Conservation (phyloP, 208 protist species). For the Jaenimonas drosophilae region DNA sequence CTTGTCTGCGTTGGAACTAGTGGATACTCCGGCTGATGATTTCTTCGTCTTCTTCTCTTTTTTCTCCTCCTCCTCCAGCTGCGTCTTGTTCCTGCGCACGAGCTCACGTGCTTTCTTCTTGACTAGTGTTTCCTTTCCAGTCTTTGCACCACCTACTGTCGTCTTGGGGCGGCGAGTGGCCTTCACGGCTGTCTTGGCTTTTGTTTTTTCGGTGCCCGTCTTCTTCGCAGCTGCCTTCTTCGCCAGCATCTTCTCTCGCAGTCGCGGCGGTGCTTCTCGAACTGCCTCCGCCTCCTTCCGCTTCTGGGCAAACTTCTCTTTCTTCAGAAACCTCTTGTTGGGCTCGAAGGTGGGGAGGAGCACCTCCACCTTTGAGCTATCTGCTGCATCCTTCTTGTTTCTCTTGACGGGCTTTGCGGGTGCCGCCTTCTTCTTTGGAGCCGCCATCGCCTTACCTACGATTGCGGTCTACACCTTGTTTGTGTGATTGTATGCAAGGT, state of each 20-base stretch:
- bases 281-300: conserved; percentile 15
- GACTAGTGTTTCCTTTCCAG: conserved; percentile 38
- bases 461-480: too few species aligned
- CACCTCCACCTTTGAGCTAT: neutral
- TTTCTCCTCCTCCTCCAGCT: conserved; percentile 11
- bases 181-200: conserved; percentile 11
- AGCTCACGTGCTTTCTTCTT: conserved; percentile 39
- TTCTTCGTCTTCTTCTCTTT: conserved; percentile 10
- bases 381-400: neutral
- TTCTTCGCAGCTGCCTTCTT: conserved; percentile 5
- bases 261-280: conserved; percentile 1
- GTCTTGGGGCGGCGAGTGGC: conserved; percentile 22
- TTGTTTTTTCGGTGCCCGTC: conserved; percentile 7
- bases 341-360: conserved; percentile 8
- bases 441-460: too few species aligned
- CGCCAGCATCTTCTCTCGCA: conserved; percentile 3
- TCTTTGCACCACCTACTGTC: conserved; percentile 20
- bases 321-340: conserved; percentile 60
- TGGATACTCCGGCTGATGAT: neutral
- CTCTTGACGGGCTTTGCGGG: too few species aligned
- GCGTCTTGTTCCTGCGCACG: conserved; percentile 11
- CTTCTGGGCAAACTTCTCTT: conserved; percentile 48
- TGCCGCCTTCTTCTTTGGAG: too few species aligned
- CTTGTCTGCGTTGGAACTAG: neutral
- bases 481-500: too few species aligned